Evolutionary conservation across 2,329 filamentous ascomycete genomes (phyloP), one percentile per base, ranked within the genome.

Genomic region (Trichoderma sp.): DNA sequence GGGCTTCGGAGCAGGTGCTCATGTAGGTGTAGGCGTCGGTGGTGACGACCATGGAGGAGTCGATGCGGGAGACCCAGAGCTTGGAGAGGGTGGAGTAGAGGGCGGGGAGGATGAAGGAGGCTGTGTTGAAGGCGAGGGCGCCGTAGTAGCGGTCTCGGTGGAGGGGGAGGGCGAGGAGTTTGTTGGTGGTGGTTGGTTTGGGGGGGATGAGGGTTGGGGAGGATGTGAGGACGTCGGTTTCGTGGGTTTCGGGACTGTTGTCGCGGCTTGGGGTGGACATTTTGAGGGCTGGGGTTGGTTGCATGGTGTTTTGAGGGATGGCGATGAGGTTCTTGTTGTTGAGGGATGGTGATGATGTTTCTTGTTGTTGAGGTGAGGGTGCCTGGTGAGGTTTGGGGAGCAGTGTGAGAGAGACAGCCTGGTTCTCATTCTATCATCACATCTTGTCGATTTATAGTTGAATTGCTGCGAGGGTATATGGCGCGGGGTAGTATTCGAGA

Each of bases 31-130:
- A 90, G 0, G 82, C 78, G 10, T 77, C 76, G 3, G 74, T 76
- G 7, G 75, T 75, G 1, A 75, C 74, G 7, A 77, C 74, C 68
- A 75, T 73, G 1, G 80, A 83, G 0, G 84, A 76, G 72, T 91
- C 86, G 63, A 91, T 89, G 63, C 83, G 83, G 2, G 88, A 87
- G 2, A 92, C 83, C 89, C 88, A 92, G 19, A 90, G 79, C 71
- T 91, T 91, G 56, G 83, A 84, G 0, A 92, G 80, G 0, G 89
- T 92, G 41, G 76, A 75, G 71, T 91, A 91, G 0, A 92, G 77
- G 0, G 88, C 88, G 0, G 88, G 89, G 0, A 91, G 81, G 2
- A 86, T 72, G 72, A 91, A 90, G 1, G 88, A 80, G 54, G 74
- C 79, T 10, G 87, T 64, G 70, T 91, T 91, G 78, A 90, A 88